Evolutionary conservation across 2,329 filamentous ascomycete genomes (phyloP).

Genomic region (Byssochlamys sp.): DNA sequence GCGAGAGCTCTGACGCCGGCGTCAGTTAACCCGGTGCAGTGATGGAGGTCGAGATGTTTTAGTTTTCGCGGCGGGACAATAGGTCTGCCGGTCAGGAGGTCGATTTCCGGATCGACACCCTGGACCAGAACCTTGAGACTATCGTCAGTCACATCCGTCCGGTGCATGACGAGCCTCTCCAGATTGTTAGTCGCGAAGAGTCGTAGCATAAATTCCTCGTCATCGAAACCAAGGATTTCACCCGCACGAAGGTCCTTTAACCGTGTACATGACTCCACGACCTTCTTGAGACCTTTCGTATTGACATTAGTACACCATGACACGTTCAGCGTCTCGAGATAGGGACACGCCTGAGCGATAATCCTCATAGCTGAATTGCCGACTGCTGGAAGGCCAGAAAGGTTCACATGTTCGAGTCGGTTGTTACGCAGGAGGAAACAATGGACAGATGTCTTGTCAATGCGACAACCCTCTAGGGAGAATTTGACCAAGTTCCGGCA

Average conservation of each 20-base stretch:
- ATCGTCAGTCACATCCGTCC: constrained; percentile 66
- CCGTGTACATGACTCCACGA: constrained; percentile 63
- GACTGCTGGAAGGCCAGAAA: constrained; percentile 66
- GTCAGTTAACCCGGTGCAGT: constrained; percentile 66
- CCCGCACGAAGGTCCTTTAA: constrained; percentile 72
- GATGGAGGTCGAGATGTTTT: constrained; percentile 74
- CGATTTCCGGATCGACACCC: constrained; percentile 65
- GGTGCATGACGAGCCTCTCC: constrained; percentile 70
- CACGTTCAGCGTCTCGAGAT: constrained; percentile 75
- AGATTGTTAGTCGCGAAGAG: constrained; percentile 74
- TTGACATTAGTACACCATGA: constrained; percentile 89
- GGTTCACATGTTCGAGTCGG: constrained; percentile 70
- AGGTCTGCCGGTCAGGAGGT: constrained; percentile 66
- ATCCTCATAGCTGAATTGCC: constrained; percentile 80
- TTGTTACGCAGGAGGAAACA: constrained; percentile 70
- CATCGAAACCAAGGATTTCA: constrained; percentile 71
- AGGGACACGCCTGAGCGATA: constrained; percentile 68
- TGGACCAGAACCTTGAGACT: constrained; percentile 65
- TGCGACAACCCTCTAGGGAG: constrained; percentile 79
- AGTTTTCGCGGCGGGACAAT: constrained; percentile 68
- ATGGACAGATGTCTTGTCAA: constrained; percentile 68
- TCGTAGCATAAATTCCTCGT: constrained; percentile 58
- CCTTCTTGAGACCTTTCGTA: constrained; percentile 60
- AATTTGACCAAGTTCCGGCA: constrained; percentile 82
- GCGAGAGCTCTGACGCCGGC: constrained; percentile 61